Evolutionary conservation across 495 filamentous ascomycete genomes (phyloP).

Genomic region (Xylaria scruposa): DNA sequence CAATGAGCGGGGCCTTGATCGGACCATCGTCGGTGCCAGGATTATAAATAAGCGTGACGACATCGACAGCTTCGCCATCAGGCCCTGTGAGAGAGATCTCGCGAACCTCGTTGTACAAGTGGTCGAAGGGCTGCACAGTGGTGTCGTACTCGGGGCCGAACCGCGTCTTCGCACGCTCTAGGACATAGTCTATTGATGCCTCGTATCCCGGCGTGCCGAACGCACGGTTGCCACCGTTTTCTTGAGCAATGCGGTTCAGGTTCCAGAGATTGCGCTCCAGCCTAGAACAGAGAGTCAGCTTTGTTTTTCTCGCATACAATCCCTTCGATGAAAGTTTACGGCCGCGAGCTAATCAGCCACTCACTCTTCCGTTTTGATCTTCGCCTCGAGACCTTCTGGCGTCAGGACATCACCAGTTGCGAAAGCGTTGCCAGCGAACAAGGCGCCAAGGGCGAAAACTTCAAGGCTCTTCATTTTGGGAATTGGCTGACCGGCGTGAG

Average conservation of each 20-base stretch:
- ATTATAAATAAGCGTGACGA: constrained; percentile 29
- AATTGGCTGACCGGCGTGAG: neutral
- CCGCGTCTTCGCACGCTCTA: constrained; percentile 43
- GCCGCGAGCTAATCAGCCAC: neutral
- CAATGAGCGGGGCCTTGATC: constrained; percentile 28
- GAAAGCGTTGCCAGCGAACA: constrained; percentile 29
- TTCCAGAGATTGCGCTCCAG: constrained; percentile 44
- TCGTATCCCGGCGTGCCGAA: constrained; percentile 48
- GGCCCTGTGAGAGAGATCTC: constrained; percentile 42
- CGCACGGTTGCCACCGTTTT: constrained; percentile 48
- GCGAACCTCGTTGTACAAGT: constrained; percentile 36
- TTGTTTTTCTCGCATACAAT: neutral
- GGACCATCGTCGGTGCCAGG: constrained; percentile 18
- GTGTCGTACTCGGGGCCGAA: constrained; percentile 41
- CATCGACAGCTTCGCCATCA: constrained; percentile 31
- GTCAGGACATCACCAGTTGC: constrained; percentile 35
- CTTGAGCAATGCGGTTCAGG: constrained; percentile 41
- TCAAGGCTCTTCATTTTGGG: constrained; percentile 22
- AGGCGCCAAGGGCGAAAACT: constrained; percentile 14
- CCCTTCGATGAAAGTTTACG: neutral
- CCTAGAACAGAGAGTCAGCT: constrained; percentile 19
- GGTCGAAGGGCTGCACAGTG: constrained; percentile 29
- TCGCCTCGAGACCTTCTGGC: constrained; percentile 36
- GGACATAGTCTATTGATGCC: constrained; percentile 48
- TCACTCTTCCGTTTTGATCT: constrained; percentile 41